phyloP scores from a whole-genome alignment of 2,329 filamentous ascomycete genomes.

The Cladosporium sp. region DNA sequence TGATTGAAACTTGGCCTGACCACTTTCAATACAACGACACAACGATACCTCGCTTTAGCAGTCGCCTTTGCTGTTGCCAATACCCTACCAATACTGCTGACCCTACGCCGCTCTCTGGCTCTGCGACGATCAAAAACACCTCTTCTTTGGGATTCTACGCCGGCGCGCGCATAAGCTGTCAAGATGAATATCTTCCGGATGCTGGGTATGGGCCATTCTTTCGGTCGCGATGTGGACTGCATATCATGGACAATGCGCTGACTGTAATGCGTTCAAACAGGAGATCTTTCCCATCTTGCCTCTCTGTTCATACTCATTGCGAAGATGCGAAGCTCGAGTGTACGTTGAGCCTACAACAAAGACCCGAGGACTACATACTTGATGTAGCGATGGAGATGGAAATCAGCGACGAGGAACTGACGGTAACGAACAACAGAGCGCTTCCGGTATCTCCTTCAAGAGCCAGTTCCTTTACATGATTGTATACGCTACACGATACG shows the following conservation, averaged over 20 bases:
- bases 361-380: not conserved
- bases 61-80: not conserved
- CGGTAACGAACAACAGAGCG: conserved; percentile 63
- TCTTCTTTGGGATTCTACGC: conserved; percentile 2
- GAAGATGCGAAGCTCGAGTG: conserved; percentile 88
- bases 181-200: conserved; percentile 67
- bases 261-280: conserved; percentile 44
- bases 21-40: not conserved
- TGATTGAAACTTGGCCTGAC: conserved; percentile 10
- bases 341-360: conserved; percentile 43
- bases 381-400: not conserved
- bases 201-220: conserved; percentile 48
- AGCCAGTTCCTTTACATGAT: conserved; percentile 92
- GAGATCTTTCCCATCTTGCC: conserved; percentile 89
- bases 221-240: not conserved
- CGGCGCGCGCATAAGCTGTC: conserved; percentile 7
- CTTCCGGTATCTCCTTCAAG: conserved; percentile 97
- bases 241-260: conserved; percentile 14
- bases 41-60: not conserved
- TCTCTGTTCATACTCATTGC: conserved; percentile 93
- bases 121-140: not conserved
- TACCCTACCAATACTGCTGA: not conserved
- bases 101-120: not conserved
- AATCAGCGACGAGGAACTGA: conserved; percentile 3
- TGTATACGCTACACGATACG: conserved; percentile 90